Base-by-base conservation (phyloP, 1,284 basidiomycete species). In the Gomphus bonarii region DNA sequence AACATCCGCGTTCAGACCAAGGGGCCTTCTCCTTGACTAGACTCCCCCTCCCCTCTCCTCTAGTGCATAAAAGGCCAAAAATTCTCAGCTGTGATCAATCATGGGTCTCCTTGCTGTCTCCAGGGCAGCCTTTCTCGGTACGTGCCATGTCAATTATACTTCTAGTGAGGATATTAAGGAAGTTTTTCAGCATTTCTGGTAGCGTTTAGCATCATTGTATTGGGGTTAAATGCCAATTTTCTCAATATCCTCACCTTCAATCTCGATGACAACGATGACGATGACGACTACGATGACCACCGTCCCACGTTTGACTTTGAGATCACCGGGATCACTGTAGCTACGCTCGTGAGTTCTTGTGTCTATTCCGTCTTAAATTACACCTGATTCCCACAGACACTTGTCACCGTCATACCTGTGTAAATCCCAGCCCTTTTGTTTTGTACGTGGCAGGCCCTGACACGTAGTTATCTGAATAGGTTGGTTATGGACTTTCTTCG, bases 381-480 rank as follows among this genome's bases (percentile, higher is more conserved):
- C 30, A 46, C 2, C 25, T 48, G 14, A 48, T 31, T 44, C 18
- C 42, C 1, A 12, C 7, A 57, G 55, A 50, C 55, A 9, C 33
- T 57, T n/a, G 30, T 57, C 14, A 42, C 38, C 4, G 48, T 57
- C 22, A 16, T 38, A 5, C 55, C 55, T 20, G 10, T 57, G 55
- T 50, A 43, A 50, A 48, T 48, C 12, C 12, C 1, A 6, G 1
- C 9, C 42, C 0, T 25, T 20, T 55, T 54, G 10, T 43, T 28
- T 14, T 46, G 8, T 43, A 5, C 43, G 7, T 33, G 11, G 16
- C 28, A 28, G 31, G n/a, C 30, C 11, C 46, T 49, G 28, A 20
- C 20, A 9, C 16, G 8, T 40, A n/a, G 12, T 31, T 22, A 31
- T n/a, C 25, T 40, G 28, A 25, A 31, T n/a, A 57, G 55, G 12